phyloP scores from a whole-genome alignment of 208 protist species.

The Kentomonas sorsogonicus region DNA sequence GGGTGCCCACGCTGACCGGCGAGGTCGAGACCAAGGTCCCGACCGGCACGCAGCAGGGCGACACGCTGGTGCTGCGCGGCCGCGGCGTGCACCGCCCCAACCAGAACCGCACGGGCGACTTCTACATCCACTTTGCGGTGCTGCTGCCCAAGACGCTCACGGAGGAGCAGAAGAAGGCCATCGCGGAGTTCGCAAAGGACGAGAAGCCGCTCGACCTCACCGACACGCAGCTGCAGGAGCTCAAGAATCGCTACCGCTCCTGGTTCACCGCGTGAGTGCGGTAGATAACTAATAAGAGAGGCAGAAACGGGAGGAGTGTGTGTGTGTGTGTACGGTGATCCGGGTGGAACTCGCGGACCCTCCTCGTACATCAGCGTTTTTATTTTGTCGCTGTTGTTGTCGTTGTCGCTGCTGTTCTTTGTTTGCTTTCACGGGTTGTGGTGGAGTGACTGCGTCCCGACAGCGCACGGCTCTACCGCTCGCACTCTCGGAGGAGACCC shows the following conservation, averaged over 20 bases:
- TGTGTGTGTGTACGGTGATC: constrained; percentile 6
- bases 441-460: too few species aligned
- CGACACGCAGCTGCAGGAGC: constrained; percentile 73
- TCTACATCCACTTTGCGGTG: constrained; percentile 88
- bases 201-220: constrained; percentile 71
- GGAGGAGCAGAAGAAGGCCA: constrained; percentile 67
- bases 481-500: too few species aligned
- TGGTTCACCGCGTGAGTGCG: constrained; percentile 59
- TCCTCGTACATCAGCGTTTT: too few species aligned
- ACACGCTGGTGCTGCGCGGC: constrained; percentile 81
- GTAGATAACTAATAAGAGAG: background rate
- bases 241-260: constrained; percentile 75
- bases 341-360: too few species aligned
- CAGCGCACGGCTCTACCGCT: too few species aligned
- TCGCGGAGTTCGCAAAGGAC: constrained; percentile 82
- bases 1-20: constrained; percentile 72
- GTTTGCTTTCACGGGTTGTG: too few species aligned
- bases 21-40: constrained; percentile 85
- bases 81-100: constrained; percentile 79
- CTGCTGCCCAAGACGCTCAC: constrained; percentile 77
- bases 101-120: constrained; percentile 81
- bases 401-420: too few species aligned
- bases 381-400: too few species aligned
- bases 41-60: constrained; percentile 82
- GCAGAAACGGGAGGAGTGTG: background rate